Percentiles rank a stretch among this genome's conserved stretches.
Conservation (phyloP, 1,284 basidiomycete species). For the Microbotryum silenes-acaulis region DNA sequence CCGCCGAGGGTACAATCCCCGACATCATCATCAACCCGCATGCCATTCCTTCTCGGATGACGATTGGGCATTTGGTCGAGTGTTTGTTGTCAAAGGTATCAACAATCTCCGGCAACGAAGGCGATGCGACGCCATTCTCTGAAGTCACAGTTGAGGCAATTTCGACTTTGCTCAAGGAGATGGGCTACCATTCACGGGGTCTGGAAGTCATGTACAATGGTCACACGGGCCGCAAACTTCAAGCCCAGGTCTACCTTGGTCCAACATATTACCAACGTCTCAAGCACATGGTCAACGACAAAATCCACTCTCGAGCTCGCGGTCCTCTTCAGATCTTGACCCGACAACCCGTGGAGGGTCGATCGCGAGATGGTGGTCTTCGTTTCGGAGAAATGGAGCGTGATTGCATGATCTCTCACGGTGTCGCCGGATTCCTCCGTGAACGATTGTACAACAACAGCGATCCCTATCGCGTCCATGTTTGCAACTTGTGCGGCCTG, state of each 20-base stretch:
- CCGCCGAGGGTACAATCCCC: slow-evolving; percentile 87
- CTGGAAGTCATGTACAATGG: slow-evolving; percentile 99
- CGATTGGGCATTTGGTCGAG: slow-evolving; percentile 98
- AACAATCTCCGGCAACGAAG: slow-evolving; percentile 90
- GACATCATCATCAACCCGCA: slow-evolving; percentile 99
- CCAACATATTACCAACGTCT: slow-evolving; percentile 98
- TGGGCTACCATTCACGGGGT: slow-evolving; percentile 88
- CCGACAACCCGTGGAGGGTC: slow-evolving; percentile 97
- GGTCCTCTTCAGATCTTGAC: slow-evolving; percentile 98
- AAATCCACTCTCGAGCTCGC: slow-evolving; percentile 95
- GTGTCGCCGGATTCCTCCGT: slow-evolving; percentile 85
- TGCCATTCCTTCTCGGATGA: slow-evolving; percentile 99
- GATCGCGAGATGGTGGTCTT: slow-evolving; percentile 94
- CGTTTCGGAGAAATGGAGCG: slow-evolving; percentile 99
- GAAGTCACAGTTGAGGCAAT: slow-evolving; percentile 96
- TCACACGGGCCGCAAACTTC: slow-evolving; percentile 91
- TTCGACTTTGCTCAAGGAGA: slow-evolving; percentile 67
- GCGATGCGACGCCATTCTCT: slow-evolving; percentile 97
- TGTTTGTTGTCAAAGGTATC: slow-evolving; percentile 95
- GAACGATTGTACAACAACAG: slow-evolving; percentile 46
- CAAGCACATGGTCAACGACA: slow-evolving; percentile 99
- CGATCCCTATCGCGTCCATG: slow-evolving; percentile 77
- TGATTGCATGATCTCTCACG: slow-evolving; percentile 99
- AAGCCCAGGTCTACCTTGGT: slow-evolving; percentile 96
- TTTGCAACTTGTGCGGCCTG: slow-evolving; percentile 93